Evolutionary conservation across 2,329 filamentous ascomycete species (phyloP).

Genomic region (Cadophora luteo-olivacea): DNA sequence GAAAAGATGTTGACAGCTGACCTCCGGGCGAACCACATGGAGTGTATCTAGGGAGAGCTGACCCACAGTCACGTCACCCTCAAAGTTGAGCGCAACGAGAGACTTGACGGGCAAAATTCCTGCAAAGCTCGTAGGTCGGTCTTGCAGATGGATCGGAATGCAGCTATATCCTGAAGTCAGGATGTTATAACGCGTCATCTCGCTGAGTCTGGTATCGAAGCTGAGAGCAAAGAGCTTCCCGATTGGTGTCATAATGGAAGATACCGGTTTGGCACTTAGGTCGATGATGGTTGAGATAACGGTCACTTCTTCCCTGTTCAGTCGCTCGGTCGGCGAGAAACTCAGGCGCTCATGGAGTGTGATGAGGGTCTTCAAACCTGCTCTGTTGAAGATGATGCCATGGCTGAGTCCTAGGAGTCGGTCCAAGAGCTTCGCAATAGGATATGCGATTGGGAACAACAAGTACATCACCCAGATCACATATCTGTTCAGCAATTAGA

Average conservation of each 20-base stretch:
- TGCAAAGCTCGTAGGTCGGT: conserved; percentile 83
- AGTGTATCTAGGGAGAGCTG: conserved; percentile 91
- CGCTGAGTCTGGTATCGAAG: conserved; percentile 86
- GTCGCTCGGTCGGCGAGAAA: conserved; percentile 61
- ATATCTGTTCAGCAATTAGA: conserved; percentile 20
- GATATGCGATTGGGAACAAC: conserved; percentile 86
- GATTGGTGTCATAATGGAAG: conserved; percentile 96
- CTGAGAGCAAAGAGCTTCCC: conserved; percentile 92
- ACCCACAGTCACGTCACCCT: conserved; percentile 81
- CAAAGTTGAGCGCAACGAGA: conserved; percentile 93
- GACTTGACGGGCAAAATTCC: conserved; percentile 98
- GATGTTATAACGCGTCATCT: conserved; percentile 90
- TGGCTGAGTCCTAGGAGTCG: conserved; percentile 90
- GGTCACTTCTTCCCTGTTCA: conserved; percentile 95
- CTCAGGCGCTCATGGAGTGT: conserved; percentile 68
- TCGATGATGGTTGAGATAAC: conserved; percentile 96
- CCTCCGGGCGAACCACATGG: conserved; percentile 88
- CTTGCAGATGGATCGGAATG: conserved; percentile 87
- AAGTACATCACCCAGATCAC: conserved; percentile 90
- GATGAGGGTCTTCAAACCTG: conserved; percentile 90
- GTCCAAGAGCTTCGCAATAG: conserved; percentile 91
- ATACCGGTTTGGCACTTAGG: conserved; percentile 90
- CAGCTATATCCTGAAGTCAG: conserved; percentile 90
- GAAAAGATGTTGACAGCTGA: conserved; percentile 93
- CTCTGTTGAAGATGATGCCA: conserved; percentile 95